These are phyloP conservation scores for Chlamydomonas eustigma DNA, from an alignment of 139 green algal genomes.

Conservation along the genomic window DNA sequence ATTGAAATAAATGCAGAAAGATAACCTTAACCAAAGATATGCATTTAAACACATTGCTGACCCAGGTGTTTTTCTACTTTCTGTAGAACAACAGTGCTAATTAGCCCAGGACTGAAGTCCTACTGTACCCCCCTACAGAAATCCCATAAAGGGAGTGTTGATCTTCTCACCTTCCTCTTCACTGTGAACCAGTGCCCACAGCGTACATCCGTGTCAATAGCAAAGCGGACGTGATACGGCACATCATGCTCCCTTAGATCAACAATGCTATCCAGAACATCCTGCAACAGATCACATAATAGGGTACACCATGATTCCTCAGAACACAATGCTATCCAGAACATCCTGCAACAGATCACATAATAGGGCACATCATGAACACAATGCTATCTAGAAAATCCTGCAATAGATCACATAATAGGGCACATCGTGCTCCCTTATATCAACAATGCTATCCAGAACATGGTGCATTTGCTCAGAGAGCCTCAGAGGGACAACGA, in stretches of 20 bases:
- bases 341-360: slow-evolving; percentile 6
- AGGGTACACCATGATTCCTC: not conserved
- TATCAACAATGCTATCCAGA: slow-evolving; percentile 2
- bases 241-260: slow-evolving; percentile 70
- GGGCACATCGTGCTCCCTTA: slow-evolving; percentile 78
- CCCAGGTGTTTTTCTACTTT: no score
- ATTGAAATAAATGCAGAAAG: no score
- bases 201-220: slow-evolving; percentile 79
- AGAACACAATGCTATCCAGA: not conserved
- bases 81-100: no score
- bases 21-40: no score
- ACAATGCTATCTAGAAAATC: not conserved
- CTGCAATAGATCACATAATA: slow-evolving; percentile 87
- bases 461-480: no score
- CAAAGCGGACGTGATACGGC: slow-evolving; percentile 92
- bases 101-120: no score
- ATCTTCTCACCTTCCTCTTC: slow-evolving; percentile 4
- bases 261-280: slow-evolving; percentile 2
- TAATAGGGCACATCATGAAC: not conserved
- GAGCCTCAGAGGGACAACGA: no score
- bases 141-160: no score
- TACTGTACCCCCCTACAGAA: not conserved
- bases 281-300: slow-evolving; percentile 4
- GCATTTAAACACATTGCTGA: no score
- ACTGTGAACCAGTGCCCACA: slow-evolving; percentile 91